Percentiles rank a stretch among this genome's conserved stretches.
These are phyloP conservation scores for Solioccasus polychromus DNA, from an alignment of 768 basidiomycete genomes.

Conservation along the genomic window DNA sequence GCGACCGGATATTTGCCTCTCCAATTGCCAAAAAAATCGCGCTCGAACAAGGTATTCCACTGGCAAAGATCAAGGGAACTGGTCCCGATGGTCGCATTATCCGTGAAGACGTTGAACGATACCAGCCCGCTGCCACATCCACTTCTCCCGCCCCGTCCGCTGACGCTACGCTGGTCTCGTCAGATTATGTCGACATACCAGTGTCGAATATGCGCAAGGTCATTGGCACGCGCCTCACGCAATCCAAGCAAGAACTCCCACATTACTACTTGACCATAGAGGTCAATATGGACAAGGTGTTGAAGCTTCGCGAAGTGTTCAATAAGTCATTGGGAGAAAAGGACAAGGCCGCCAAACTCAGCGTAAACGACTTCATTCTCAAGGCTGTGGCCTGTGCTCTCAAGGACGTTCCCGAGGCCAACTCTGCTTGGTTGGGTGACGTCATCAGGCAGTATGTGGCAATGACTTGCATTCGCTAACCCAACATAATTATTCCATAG, in stretches of 20 bases:
- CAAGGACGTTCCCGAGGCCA: constrained; percentile 93
- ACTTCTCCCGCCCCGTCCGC: constrained; percentile 43
- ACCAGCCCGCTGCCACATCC: constrained; percentile 53
- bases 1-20: constrained; percentile 89
- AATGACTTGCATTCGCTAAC: background rate
- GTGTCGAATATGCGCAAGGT: constrained; percentile 92
- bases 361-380: constrained; percentile 97
- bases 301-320: constrained; percentile 94
- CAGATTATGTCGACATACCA: constrained; percentile 87
- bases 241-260: constrained; percentile 93
- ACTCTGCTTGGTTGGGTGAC: constrained; percentile 97
- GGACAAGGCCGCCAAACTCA: constrained; percentile 89
- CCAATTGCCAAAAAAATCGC: constrained; percentile 98
- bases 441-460: constrained; percentile 83
- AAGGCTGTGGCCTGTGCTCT: constrained; percentile 92
- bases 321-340: constrained; percentile 84
- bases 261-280: constrained; percentile 97
- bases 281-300: constrained; percentile 93
- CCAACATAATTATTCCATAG: constrained; percentile 36
- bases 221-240: constrained; percentile 85
- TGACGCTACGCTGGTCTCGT: constrained; percentile 46
- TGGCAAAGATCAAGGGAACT: constrained; percentile 86
- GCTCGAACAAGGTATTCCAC: constrained; percentile 87
- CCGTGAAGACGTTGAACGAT: constrained; percentile 92
- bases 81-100: constrained; percentile 94